Base-by-base conservation (phyloP, 257 asterid genomes). In the Solanum sitiens region DNA sequence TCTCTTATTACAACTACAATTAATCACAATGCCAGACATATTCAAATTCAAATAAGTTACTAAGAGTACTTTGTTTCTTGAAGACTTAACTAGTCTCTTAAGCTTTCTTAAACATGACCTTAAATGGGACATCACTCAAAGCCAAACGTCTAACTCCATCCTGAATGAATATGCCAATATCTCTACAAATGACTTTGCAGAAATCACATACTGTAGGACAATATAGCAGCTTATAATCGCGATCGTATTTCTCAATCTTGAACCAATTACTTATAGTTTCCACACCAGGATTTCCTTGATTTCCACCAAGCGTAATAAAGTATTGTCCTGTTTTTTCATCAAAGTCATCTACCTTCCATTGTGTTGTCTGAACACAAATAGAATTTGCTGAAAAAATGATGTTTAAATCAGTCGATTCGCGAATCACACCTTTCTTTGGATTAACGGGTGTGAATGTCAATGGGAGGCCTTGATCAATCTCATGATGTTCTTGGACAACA, bases 211-310 rank as follows among this genome's bases (percentile, higher is more conserved):
- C 95, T 0, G 89, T 82, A 0, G 97, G 97, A 53, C 95, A 94
- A 40, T 72, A 92, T 5, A 92, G 86, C 13, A 94, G 86, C 90
- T 94, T 94, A 87, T 93, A 94, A 9, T 89, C 93, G 21, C 53
- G 42, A 14, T 85, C 90, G 32, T 75, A 83, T 63, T 71, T 79
- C 9, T 92, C 93, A 25, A 94, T 93, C 93, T 91, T 94, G 90
- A 93, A 92, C 97, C 95, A 93, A 87, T 91, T 93, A 87, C 93
- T 91, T 63, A 88, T 23, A 2, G 95, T 94, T 14, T 68, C 83
- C 2, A 15, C 77, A 2, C 97, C 95, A 1, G 95, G 95, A 23
- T 92, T 93, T 77, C 97, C 97, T 83, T 67, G 89, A 0, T 82
- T 91, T 65, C 97, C 95, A 61, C 94, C 94, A 0, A 92, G 87